Base-by-base conservation (phyloP, 805 yeast genomes). In the Blastobotrys mokoenaii region DNA sequence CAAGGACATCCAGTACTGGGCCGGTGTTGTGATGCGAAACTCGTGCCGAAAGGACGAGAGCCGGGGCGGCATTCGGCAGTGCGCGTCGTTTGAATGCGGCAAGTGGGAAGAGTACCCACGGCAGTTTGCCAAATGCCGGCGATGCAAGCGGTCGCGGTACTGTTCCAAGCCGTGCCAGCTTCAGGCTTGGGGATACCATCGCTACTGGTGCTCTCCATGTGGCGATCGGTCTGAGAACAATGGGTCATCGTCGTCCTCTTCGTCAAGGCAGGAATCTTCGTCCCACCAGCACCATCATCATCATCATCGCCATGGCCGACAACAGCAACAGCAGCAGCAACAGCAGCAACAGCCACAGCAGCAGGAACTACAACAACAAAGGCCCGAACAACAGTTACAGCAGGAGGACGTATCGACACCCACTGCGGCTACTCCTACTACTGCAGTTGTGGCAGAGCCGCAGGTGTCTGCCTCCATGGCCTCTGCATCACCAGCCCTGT, bases 11-110 rank as follows among this genome's bases (percentile, higher is more conserved):
- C 82, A 84, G 54, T 88, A 89, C 64, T 90, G 98, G 98, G 86
- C 97, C 2, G 93, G 96, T 2, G 95, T 90, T n/a, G 87, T 89
- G 34, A 93, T 93, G 89, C 73, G 97, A 45, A 93, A 93, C 63
- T 88, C 96, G 1, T 90, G 96, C 61, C 76, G 97, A 46, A 80
- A 89, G 57, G 93, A 90, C 61, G 97, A 89, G 59, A 63, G 73
- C 37, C 74, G 82, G 47, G 90, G 90, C 14, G 96, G 97, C 1
- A 83, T 90, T 27, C 74, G 97, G 44, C 97, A 93, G 65, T 90
- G 98, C 64, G 96, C 97, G 1, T 82, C 82, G 61, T 84, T 88
- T 54, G 83, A 79, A 22, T 90, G 98, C 66, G 97, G 97, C 9
- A 80, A 75, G 59, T 90, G 97, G 97, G 98, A 90, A 64, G 77